Conservation (phyloP, 176 grass and related monocot genomes). For the Ananas comosus region DNA sequence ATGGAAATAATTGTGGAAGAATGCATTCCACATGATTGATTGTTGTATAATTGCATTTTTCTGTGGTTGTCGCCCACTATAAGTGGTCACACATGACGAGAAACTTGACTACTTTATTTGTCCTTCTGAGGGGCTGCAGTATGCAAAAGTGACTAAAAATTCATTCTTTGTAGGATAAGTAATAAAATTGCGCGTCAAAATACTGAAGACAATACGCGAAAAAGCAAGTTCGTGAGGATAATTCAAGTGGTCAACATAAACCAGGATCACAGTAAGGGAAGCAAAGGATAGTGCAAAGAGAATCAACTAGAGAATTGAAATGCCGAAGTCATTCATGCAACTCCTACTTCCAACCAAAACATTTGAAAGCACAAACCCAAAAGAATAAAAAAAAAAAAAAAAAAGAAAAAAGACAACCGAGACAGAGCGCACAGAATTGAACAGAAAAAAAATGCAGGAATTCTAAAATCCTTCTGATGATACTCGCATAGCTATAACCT, state of each 20-base stretch:
- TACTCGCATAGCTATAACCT: too few species aligned
- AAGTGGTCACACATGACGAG: conserved; percentile 81
- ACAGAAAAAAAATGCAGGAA: too few species aligned
- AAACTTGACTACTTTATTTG: conserved; percentile 37
- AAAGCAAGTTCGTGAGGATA: background rate
- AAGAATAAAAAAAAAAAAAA: too few species aligned
- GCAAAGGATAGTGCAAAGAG: too few species aligned
- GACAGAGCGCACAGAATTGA: too few species aligned
- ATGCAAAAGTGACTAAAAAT: conserved; percentile 24
- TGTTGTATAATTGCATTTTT: conserved; percentile 32
- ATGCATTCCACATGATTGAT: conserved; percentile 33
- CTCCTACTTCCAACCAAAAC: too few species aligned
- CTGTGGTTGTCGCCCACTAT: conserved; percentile 41
- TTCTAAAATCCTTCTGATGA: too few species aligned
- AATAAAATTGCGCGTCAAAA: background rate
- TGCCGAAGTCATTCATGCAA: too few species aligned
- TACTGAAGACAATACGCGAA: background rate
- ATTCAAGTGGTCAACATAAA: background rate
- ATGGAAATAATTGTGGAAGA: conserved; percentile 79
- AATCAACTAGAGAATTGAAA: too few species aligned
- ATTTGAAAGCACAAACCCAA: too few species aligned
- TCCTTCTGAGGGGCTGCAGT: conserved; percentile 53
- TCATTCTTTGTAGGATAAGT: background rate
- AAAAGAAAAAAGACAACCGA: too few species aligned
- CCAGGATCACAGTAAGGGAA: too few species aligned